Percentiles rank a stretch among this genome's conserved stretches.
Conservation (phyloP, 2,329 filamentous ascomycete species). For the Annulohypoxylon truncatum region DNA sequence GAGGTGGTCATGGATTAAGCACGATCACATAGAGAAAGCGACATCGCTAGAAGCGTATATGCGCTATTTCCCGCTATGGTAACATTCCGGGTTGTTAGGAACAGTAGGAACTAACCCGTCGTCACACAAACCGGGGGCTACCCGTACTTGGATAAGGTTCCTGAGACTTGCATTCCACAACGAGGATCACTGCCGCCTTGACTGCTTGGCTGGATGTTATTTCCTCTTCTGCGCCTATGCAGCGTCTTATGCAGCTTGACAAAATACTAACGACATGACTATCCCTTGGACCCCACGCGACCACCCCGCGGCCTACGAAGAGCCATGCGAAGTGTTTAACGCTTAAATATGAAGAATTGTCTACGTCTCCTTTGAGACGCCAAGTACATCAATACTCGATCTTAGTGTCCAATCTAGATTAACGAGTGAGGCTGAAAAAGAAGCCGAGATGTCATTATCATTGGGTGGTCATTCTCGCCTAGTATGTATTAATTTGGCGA, state of each 20-base stretch:
- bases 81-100: background rate
- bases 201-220: background rate
- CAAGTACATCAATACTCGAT: background rate
- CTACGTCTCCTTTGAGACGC: background rate
- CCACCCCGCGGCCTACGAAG: background rate
- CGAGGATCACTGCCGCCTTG: background rate
- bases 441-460: slow-evolving; percentile 2
- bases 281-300: background rate
- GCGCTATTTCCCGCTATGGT: slow-evolving; percentile 8
- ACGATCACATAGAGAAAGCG: slow-evolving; percentile 3
- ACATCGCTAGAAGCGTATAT: slow-evolving; percentile 14
- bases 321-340: background rate
- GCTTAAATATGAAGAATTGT: background rate
- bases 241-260: background rate
- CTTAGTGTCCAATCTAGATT: background rate
- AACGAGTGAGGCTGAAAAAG: slow-evolving; percentile 20
- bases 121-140: slow-evolving; percentile 6
- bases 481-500: background rate
- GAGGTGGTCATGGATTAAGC: background rate
- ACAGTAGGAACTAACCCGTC: background rate
- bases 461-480: background rate
- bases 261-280: background rate
- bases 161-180: background rate
- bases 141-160: slow-evolving; percentile 5
- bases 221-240: slow-evolving; percentile 1